These are phyloP conservation scores for Prosopis cineraria DNA, from an alignment of 306 rosid species.

Conservation along the genomic window DNA sequence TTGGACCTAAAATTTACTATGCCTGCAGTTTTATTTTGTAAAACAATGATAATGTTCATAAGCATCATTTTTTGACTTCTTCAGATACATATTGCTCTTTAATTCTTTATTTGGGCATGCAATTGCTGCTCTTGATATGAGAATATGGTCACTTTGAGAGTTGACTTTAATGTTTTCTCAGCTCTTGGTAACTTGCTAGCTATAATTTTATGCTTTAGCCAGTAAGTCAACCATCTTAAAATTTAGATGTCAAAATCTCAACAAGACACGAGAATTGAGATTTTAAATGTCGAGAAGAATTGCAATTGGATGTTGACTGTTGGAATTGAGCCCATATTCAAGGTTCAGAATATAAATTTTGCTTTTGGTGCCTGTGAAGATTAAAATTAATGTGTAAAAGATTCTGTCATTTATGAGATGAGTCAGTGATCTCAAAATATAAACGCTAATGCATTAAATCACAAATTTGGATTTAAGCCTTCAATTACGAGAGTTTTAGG, in stretches of 20 bases:
- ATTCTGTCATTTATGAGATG: not conserved
- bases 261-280: not conserved
- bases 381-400: too few species aligned
- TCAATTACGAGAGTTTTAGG: too few species aligned
- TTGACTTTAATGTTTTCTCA: constrained; percentile 1
- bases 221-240: not conserved
- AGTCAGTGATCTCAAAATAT: not conserved
- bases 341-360: not conserved
- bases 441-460: too few species aligned
- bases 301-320: too few species aligned
- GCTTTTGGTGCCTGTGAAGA: not conserved
- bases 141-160: not conserved
- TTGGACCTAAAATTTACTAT: not conserved
- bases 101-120: not conserved
- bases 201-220: not conserved
- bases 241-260: constrained; percentile 8
- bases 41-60: not conserved
- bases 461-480: too few species aligned
- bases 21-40: not conserved
- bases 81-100: not conserved
- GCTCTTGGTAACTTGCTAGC: not conserved
- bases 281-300: too few species aligned
- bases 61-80: constrained; percentile 22
- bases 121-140: too few species aligned
- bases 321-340: not conserved